A percentile compares a stretch with the other conserved stretches of the same genome.
Conservation (phyloP, 140 eudicot genomes). For the Artemisia princeps region DNA sequence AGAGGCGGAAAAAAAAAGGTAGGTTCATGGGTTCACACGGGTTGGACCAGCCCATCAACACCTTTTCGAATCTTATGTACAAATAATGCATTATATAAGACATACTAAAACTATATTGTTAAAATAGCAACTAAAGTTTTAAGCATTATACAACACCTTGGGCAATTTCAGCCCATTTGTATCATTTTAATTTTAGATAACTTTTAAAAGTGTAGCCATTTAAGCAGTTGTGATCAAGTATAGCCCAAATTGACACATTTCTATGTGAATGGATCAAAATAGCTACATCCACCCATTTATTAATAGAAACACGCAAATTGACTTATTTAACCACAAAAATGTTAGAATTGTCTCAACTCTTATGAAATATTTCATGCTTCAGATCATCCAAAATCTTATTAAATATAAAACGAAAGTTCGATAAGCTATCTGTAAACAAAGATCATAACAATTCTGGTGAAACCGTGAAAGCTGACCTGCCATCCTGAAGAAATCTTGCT, state of each 20-base stretch:
- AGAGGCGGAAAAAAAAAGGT: no score
- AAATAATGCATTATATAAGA: no score
- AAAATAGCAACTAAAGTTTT: no score
- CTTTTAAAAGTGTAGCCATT: neutral
- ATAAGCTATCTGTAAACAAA: slow-evolving; percentile 5
- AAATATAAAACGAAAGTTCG: slow-evolving; percentile 2
- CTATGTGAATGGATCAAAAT: neutral
- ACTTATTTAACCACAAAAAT: neutral
- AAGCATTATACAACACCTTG: no score
- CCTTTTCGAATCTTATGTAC: no score
- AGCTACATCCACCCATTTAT: neutral
- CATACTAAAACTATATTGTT: no score
- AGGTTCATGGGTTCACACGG: no score
- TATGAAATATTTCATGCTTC: slow-evolving; percentile 3
- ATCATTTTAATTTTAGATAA: no score
- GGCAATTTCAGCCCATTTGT: no score
- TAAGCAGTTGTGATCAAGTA: neutral
- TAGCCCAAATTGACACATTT: neutral
- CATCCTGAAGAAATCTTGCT: slow-evolving; percentile 63
- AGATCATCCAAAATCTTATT: neutral
- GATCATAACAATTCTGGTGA: slow-evolving; percentile 16
- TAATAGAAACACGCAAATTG: neutral
- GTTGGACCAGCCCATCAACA: no score
- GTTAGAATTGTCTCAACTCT: no score
- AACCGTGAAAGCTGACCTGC: slow-evolving; percentile 64